These are phyloP conservation scores for Solanum raphanifolium DNA, from an alignment of 257 asterid species.

Conservation along the genomic window DNA sequence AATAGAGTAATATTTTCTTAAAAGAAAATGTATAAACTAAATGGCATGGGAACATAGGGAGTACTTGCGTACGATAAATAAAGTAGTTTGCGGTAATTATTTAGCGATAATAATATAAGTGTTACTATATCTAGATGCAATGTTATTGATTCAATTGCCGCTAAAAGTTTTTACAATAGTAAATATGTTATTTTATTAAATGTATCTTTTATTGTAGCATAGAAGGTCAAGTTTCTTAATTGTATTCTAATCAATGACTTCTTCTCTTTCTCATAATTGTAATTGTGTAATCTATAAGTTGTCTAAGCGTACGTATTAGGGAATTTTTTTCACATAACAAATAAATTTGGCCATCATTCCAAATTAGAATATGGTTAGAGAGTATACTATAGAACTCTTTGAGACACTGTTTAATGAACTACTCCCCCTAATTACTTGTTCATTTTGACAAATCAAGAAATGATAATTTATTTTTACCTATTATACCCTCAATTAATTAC, in stretches of 20 bases:
- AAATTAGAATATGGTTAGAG: background rate
- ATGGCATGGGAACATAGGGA: background rate
- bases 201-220: background rate
- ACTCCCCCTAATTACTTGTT: too few relatives aligned
- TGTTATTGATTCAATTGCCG: too few relatives aligned
- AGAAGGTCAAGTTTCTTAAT: background rate
- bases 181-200: too few relatives aligned
- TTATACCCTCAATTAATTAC: too few relatives aligned
- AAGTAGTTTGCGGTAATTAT: too few relatives aligned
- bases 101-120: background rate
- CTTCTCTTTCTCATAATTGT: background rate
- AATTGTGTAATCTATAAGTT: background rate
- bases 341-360: background rate
- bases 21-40: background rate
- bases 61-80: background rate
- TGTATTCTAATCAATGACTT: background rate
- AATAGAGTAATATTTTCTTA: background rate
- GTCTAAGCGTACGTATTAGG: background rate
- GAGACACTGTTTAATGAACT: background rate
- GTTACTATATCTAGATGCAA: background rate
- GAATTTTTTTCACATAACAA: background rate
- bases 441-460: too few relatives aligned
- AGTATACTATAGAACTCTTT: background rate
- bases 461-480: too few relatives aligned
- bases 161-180: accelerated